Conservation (phyloP, 768 basidiomycete species). For the Leccinum broughii region DNA sequence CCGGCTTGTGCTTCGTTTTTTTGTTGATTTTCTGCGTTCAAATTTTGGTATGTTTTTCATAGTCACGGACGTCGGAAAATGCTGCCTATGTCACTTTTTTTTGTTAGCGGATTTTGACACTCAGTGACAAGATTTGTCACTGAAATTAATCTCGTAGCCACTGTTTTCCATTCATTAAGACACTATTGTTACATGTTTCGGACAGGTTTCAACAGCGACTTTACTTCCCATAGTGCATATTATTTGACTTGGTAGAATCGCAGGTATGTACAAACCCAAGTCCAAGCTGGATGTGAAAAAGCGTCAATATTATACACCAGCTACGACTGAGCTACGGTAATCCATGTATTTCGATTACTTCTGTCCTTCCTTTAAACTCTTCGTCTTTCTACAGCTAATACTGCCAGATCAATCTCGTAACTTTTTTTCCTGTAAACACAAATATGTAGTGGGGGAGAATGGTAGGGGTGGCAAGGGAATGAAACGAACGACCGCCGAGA, state of each 20-base stretch:
- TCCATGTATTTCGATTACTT: constrained; percentile 34
- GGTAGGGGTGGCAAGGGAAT: background rate
- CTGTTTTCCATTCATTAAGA: no score
- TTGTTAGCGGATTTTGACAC: no score
- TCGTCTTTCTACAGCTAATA: constrained; percentile 28
- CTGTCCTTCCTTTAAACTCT: constrained; percentile 30
- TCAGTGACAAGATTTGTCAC: no score
- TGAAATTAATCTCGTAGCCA: no score
- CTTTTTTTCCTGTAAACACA: constrained; percentile 23
- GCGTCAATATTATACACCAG: constrained; percentile 33
- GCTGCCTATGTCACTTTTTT: no score
- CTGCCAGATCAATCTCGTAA: constrained; percentile 29
- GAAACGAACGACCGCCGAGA: constrained; percentile 15
- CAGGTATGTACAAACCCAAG: background rate
- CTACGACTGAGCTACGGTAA: constrained; percentile 24
- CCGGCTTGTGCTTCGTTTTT: no score
- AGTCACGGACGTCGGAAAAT: no score
- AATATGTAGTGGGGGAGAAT: constrained; percentile 19
- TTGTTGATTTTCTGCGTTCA: no score
- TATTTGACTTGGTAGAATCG: background rate
- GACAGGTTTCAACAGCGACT: no score
- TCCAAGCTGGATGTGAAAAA: background rate
- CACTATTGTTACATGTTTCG: no score
- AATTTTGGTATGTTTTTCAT: no score
- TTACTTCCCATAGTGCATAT: background rate